A percentile compares a stretch with the other conserved stretches of the same genome.
Evolutionary conservation across 2,329 filamentous ascomycete species (phyloP).

Genomic region (Salinomyces thailandicus): DNA sequence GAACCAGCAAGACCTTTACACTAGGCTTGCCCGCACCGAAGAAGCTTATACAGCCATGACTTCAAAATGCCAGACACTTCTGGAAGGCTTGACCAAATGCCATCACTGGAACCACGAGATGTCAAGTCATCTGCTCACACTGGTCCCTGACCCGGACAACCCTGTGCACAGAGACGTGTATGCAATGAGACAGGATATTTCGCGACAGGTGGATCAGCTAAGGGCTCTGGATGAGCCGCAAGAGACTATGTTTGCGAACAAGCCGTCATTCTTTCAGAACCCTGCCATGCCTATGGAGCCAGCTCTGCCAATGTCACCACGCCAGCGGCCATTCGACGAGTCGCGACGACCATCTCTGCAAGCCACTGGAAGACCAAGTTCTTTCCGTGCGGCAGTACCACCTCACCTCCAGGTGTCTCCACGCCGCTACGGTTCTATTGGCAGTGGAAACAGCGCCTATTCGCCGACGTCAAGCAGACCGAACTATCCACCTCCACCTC

Average conservation of each 20-base stretch:
- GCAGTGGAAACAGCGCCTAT: slow-evolving; percentile 49
- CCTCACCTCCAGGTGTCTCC: slow-evolving; percentile 62
- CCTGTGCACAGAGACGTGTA: slow-evolving; percentile 63
- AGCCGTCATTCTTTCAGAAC: slow-evolving; percentile 33
- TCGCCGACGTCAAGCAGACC: slow-evolving; percentile 66
- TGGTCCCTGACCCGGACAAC: slow-evolving; percentile 67
- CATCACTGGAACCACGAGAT: slow-evolving; percentile 79
- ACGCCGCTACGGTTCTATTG: slow-evolving; percentile 76
- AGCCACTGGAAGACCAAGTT: slow-evolving; percentile 44
- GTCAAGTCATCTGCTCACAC: slow-evolving; percentile 59
- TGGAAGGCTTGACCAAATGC: slow-evolving; percentile 68
- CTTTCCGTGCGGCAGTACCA: slow-evolving; percentile 66
- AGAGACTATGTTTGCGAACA: slow-evolving; percentile 40
- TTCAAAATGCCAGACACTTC: slow-evolving; percentile 67
- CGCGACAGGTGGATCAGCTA: slow-evolving; percentile 49
- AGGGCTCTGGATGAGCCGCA: slow-evolving; percentile 49
- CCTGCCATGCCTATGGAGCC: slow-evolving; percentile 16
- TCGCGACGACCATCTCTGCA: slow-evolving; percentile 60
- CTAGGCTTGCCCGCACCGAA: slow-evolving; percentile 68
- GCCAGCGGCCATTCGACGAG: slow-evolving; percentile 79
- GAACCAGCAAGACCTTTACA: slow-evolving; percentile 67
- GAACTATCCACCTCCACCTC: slow-evolving; percentile 45
- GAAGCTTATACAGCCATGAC: slow-evolving; percentile 71
- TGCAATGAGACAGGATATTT: slow-evolving; percentile 53
- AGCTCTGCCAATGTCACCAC: slow-evolving; percentile 62